These are phyloP conservation scores for Diaporthe sp. DNA, from an alignment of 2,329 filamentous ascomycete genomes.

Conservation along the genomic window DNA sequence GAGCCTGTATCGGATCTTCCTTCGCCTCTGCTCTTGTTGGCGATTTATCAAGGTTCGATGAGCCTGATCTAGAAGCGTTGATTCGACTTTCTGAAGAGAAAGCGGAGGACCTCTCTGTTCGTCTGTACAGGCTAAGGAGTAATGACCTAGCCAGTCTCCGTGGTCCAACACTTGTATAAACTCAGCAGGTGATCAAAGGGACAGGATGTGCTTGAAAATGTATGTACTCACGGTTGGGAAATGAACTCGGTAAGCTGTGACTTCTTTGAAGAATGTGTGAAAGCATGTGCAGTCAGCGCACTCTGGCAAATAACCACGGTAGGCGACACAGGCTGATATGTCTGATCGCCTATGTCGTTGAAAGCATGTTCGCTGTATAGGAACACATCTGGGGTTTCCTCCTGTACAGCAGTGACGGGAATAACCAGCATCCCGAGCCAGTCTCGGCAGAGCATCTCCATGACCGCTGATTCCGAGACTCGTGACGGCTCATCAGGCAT, in stretches of 20 bases:
- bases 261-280: neutral
- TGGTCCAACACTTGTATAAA: constrained; percentile 35
- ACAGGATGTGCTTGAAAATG: neutral
- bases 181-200: neutral
- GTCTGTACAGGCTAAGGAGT: constrained; percentile 13
- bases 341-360: neutral
- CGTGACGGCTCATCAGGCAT: neutral
- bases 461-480: constrained; percentile 16
- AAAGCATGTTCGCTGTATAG: constrained; percentile 33
- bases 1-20: neutral
- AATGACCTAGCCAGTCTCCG: constrained; percentile 41
- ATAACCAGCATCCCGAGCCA: constrained; percentile 35
- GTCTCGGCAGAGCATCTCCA: constrained; percentile 34
- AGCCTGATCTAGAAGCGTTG: too few species aligned
- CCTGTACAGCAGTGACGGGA: neutral
- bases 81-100: neutral
- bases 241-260: constrained; percentile 34
- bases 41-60: neutral
- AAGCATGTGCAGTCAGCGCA: constrained; percentile 33
- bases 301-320: constrained; percentile 36
- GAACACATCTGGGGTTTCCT: constrained; percentile 17
- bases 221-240: constrained; percentile 38
- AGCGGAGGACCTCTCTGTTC: neutral
- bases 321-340: neutral
- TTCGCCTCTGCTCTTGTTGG: neutral